Conservation (phyloP, 2,329 filamentous ascomycete genomes). For the Corynespora cassiicola region DNA sequence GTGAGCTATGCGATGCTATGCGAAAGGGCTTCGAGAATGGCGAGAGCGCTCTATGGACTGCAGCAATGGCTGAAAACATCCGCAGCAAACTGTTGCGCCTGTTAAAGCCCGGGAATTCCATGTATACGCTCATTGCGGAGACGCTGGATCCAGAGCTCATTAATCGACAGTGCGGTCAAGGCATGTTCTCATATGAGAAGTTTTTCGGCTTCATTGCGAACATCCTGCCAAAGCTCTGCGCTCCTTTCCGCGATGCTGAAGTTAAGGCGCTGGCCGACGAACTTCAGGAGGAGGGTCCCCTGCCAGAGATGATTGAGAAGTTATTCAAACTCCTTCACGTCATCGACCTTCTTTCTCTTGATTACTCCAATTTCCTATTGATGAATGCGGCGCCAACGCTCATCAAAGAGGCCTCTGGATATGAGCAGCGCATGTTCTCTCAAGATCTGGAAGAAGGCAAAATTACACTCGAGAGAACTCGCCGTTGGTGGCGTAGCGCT, state of each 20-base stretch:
- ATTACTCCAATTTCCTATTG: conserved; percentile 83
- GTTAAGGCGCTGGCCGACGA: conserved; percentile 72
- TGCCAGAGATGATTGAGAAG: conserved; percentile 74
- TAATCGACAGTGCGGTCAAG: conserved; percentile 70
- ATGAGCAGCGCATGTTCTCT: conserved; percentile 76
- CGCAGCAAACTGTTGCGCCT: conserved; percentile 75
- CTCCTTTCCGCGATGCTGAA: conserved; percentile 79
- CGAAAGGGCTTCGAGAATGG: conserved; percentile 67
- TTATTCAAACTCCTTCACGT: conserved; percentile 77
- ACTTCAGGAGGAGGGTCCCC: conserved; percentile 53
- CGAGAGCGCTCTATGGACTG: conserved; percentile 70
- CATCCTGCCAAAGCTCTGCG: conserved; percentile 79
- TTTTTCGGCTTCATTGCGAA: conserved; percentile 80
- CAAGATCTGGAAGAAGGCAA: conserved; percentile 66
- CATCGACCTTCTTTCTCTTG: conserved; percentile 78
- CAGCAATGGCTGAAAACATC: conserved; percentile 74
- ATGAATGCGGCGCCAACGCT: conserved; percentile 74
- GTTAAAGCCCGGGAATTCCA: conserved; percentile 72
- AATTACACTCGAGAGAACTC: conserved; percentile 65
- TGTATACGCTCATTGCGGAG: conserved; percentile 77
- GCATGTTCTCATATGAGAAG: conserved; percentile 79
- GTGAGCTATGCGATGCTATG: conserved; percentile 67
- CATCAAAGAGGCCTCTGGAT: conserved; percentile 72
- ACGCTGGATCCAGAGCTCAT: conserved; percentile 77
- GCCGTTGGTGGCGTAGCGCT: conserved; percentile 70